phyloP scores from a whole-genome alignment of 2,329 filamentous ascomycete species.

The Fusarium clavum region DNA sequence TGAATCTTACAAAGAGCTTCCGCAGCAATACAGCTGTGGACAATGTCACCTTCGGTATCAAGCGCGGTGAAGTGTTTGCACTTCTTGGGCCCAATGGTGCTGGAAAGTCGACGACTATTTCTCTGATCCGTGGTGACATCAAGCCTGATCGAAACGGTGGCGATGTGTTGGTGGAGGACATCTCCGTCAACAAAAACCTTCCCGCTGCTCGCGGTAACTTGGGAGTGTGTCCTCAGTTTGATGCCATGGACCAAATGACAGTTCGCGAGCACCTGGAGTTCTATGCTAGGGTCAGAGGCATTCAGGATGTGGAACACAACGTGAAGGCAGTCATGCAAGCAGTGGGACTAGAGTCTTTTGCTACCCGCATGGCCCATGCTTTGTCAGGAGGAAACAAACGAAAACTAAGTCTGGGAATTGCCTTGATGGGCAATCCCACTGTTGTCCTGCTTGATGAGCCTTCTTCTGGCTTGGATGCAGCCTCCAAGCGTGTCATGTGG shows the following conservation, averaged over 20 bases:
- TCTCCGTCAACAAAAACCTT: constrained; percentile 78
- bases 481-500: constrained; percentile 95
- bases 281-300: constrained; percentile 86
- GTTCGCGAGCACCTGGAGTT: constrained; percentile 87
- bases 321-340: constrained; percentile 82
- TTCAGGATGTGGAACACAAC: constrained; percentile 80
- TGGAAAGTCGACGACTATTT: constrained; percentile 91
- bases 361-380: constrained; percentile 78
- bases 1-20: constrained; percentile 85
- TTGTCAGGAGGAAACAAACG: constrained; percentile 92
- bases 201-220: constrained; percentile 79
- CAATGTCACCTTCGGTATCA: constrained; percentile 85
- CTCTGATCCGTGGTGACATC: constrained; percentile 88
- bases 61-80: constrained; percentile 85
- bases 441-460: constrained; percentile 92
- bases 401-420: constrained; percentile 90
- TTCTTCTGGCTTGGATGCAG: constrained; percentile 88
- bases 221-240: constrained; percentile 91
- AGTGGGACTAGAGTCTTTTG: constrained; percentile 79
- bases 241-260: constrained; percentile 92
- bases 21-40: constrained; percentile 83
- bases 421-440: constrained; percentile 89
- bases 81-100: constrained; percentile 91
- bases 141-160: constrained; percentile 77
- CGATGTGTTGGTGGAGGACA: constrained; percentile 82